These are phyloP conservation scores for Xylaria sp. DNA, from an alignment of 2,329 filamentous ascomycete species.

Conservation along the genomic window DNA sequence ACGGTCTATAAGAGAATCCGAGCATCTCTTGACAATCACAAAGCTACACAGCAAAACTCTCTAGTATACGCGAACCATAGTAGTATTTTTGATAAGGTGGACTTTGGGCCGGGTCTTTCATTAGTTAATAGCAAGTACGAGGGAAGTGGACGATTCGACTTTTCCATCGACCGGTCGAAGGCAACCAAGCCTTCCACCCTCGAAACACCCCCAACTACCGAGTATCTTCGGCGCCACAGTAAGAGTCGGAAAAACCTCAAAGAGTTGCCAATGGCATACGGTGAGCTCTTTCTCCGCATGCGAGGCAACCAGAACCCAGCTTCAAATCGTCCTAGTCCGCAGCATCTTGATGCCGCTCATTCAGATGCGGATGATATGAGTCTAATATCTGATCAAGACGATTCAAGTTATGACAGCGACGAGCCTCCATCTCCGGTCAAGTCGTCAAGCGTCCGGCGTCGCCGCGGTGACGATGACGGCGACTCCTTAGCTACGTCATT, in stretches of 20 bases:
- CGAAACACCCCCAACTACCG: constrained; percentile 51
- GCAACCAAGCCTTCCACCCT: constrained; percentile 41
- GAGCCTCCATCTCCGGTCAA: constrained; percentile 58
- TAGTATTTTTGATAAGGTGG: constrained; percentile 60
- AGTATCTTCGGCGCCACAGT: constrained; percentile 55
- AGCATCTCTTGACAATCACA: constrained; percentile 49
- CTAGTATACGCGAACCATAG: constrained; percentile 42
- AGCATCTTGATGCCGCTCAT: constrained; percentile 46
- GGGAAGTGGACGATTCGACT: constrained; percentile 60
- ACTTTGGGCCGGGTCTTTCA: constrained; percentile 59
- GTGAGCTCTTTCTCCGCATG: constrained; percentile 47
- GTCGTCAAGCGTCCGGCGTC: constrained; percentile 49
- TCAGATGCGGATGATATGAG: constrained; percentile 58
- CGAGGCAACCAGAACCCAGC: constrained; percentile 44
- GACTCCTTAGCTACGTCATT: constrained; percentile 58
- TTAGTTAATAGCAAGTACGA: constrained; percentile 65
- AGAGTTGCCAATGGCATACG: constrained; percentile 44
- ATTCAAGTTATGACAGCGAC: constrained; percentile 56
- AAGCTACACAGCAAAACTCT: constrained; percentile 34
- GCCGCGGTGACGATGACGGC: constrained; percentile 57
- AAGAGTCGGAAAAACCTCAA: constrained; percentile 49
- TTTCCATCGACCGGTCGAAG: constrained; percentile 43
- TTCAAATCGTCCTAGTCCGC: constrained; percentile 47
- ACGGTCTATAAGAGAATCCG: constrained; percentile 64
- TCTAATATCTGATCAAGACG: constrained; percentile 61